Evolutionary conservation across 129 eudicot genomes (phyloP), one percentile per base, ranked within the genome.

Genomic region (Tagetes erecta): DNA sequence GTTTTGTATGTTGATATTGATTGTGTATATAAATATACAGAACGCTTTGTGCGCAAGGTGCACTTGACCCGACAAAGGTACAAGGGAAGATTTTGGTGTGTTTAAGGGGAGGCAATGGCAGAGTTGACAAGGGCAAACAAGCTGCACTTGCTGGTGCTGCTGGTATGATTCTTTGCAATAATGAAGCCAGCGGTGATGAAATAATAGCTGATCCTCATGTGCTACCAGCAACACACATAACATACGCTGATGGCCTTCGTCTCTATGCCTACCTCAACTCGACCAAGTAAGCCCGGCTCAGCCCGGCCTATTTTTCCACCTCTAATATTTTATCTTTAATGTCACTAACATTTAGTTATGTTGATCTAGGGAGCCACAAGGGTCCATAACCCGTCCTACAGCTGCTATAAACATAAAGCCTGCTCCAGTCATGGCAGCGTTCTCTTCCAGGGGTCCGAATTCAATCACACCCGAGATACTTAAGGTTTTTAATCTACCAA

Each of bases 361-460:
- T 50, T 52, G 40, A 56, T 52, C 76, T 80, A 92, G 96, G 8
- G 44, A 83, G n/a, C 89, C 96, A 6, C 8, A 36, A 45, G 97
- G 86, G 27, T 83, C 47, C 49, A 68, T 91, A 40, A 73, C 87
- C 3, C 76, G 64, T 56, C 83, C 95, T 38, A 41, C 8, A 14
- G 44, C 82, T 13, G 40, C 37, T 5, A 5, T 82, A 42, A 55
- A 53, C 58, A 52, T 64, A n/a, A 84, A 86, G 74, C 96, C 96
- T 1, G 83, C 98, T 74, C 98, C 98, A 1, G 64, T 70, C 12
- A 84, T 92, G 92, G 98, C 95, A 0, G 33, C 77, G 31, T 92
- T 92, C 84, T 90, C 96, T 6, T 92, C 96, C 8, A 86, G 75
- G 73, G 98, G 96, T 10, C 98, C 98, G 3, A 92, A 86, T 70